Evolutionary conservation across 2,329 filamentous ascomycete species (phyloP).

Genomic region (Aschersonia sp.): DNA sequence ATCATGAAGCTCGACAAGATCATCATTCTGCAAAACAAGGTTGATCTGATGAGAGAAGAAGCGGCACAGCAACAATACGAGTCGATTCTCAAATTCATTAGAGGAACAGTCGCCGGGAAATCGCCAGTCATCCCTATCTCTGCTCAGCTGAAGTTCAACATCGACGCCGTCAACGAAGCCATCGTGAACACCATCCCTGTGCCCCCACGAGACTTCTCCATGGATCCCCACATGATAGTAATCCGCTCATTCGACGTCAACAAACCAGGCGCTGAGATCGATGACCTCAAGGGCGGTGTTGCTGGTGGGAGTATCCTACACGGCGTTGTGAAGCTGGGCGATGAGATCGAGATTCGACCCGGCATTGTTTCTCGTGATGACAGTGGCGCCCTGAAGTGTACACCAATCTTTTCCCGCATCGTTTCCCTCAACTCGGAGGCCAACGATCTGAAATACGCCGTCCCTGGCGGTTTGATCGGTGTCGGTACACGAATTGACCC

Average conservation of each 20-base stretch:
- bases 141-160: constrained; percentile 98
- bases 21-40: constrained; percentile 99
- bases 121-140: constrained; percentile 93
- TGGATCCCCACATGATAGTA: constrained; percentile 95
- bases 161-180: constrained; percentile 93
- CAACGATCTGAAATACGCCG: constrained; percentile 97
- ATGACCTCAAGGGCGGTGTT: constrained; percentile 96
- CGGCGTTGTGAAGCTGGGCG: constrained; percentile 83
- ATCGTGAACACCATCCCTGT: constrained; percentile 93
- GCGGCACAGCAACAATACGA: constrained; percentile 88
- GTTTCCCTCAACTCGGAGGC: constrained; percentile 93
- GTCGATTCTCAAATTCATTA: constrained; percentile 96
- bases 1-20: constrained; percentile 99
- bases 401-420: constrained; percentile 90
- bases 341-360: constrained; percentile 98
- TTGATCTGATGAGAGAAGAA: constrained; percentile 95
- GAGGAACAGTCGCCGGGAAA: constrained; percentile 90
- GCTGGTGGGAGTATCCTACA: constrained; percentile 94
- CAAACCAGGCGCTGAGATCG: constrained; percentile 97
- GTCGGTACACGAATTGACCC: constrained; percentile 96
- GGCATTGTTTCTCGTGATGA: constrained; percentile 96
- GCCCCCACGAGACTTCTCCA: constrained; percentile 77
- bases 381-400: constrained; percentile 87
- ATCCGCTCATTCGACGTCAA: constrained; percentile 99
- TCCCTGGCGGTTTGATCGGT: constrained; percentile 94